A percentile compares a stretch with the other conserved stretches of the same genome.
Conservation (phyloP, 1,139 yeast genomes). For the Yamadazyma taylorii region DNA sequence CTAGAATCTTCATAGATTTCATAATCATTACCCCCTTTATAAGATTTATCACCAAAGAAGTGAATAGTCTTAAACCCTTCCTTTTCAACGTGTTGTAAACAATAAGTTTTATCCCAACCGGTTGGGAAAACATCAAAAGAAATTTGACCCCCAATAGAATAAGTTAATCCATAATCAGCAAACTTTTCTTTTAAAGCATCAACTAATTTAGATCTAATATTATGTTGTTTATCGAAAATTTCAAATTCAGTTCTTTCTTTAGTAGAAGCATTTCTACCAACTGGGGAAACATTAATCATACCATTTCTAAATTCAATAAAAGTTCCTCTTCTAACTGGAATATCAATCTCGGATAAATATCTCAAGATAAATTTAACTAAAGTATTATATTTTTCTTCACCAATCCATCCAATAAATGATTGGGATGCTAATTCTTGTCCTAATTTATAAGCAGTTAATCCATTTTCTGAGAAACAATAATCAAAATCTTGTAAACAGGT, state of each 20-base stretch:
- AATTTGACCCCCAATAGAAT: slow-evolving; percentile 98
- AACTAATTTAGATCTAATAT: slow-evolving; percentile 81
- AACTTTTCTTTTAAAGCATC: slow-evolving; percentile 79
- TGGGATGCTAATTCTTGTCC: slow-evolving; percentile 89
- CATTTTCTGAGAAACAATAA: slow-evolving; percentile 96
- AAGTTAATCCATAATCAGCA: slow-evolving; percentile 82
- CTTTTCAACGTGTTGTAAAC: slow-evolving; percentile 84
- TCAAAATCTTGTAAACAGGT: slow-evolving; percentile 79
- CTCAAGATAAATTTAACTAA: slow-evolving; percentile 81
- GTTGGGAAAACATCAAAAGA: slow-evolving; percentile 99
- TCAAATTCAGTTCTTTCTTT: slow-evolving; percentile 92
- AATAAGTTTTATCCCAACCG: slow-evolving; percentile 99
- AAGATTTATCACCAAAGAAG: slow-evolving; percentile 98
- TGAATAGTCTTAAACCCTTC: slow-evolving; percentile 88
- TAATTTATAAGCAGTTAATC: slow-evolving; percentile 91
- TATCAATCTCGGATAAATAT: slow-evolving; percentile 80
- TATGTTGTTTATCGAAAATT: slow-evolving; percentile 72
- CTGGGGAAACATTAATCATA: slow-evolving; percentile 96
- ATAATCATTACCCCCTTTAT: slow-evolving; percentile 97
- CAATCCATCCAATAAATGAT: slow-evolving; percentile 92
- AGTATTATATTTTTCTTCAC: slow-evolving; percentile 90
- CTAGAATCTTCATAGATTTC: slow-evolving; percentile 90
- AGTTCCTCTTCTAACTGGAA: slow-evolving; percentile 96
- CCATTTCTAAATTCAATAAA: slow-evolving; percentile 99
- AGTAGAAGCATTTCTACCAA: slow-evolving; percentile 96